phyloP scores from a whole-genome alignment of 108 stramenopile species.

The Cylindrotheca closterium region DNA sequence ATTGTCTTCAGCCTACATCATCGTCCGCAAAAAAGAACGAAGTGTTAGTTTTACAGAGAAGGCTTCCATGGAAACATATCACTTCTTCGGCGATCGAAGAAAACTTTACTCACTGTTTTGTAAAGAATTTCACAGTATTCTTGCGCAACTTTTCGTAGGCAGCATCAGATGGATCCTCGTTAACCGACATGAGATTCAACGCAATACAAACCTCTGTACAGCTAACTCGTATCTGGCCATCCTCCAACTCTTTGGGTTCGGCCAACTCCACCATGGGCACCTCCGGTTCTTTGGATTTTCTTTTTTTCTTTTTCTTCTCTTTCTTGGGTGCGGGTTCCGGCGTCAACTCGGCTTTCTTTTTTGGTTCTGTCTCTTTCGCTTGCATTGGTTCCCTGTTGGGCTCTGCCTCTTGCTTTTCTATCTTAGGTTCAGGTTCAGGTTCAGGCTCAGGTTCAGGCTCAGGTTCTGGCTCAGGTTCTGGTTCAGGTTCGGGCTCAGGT shows the following conservation, averaged over 20 bases:
- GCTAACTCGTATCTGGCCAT: background rate
- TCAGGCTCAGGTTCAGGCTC: background rate
- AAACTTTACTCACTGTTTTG: constrained; percentile 2
- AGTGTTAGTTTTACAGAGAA: too few relatives aligned
- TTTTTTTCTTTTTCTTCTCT: constrained; percentile 12
- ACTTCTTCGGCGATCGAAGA: background rate
- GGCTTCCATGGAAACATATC: background rate
- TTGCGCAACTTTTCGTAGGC: constrained; percentile 10
- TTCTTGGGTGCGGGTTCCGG: too few relatives aligned
- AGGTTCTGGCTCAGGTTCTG: background rate
- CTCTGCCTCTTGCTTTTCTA: too few relatives aligned
- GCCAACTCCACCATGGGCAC: too few relatives aligned
- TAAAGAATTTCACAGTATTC: constrained; percentile 12
- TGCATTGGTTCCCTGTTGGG: too few relatives aligned
- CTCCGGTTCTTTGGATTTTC: background rate
- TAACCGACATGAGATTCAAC: constrained; percentile 3
- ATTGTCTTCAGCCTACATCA: constrained; percentile 1
- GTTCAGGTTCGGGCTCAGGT: background rate
- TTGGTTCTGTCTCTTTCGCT: too few relatives aligned
- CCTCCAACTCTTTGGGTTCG: constrained; percentile 2
- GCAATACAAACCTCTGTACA: constrained; percentile 17
- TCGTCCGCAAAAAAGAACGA: too few relatives aligned
- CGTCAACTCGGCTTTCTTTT: constrained; percentile 3
- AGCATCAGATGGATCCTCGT: background rate
- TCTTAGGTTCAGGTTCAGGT: background rate